Evolutionary conservation across 208 protist species (phyloP).

Genomic region (Crithidia fasciculata): DNA sequence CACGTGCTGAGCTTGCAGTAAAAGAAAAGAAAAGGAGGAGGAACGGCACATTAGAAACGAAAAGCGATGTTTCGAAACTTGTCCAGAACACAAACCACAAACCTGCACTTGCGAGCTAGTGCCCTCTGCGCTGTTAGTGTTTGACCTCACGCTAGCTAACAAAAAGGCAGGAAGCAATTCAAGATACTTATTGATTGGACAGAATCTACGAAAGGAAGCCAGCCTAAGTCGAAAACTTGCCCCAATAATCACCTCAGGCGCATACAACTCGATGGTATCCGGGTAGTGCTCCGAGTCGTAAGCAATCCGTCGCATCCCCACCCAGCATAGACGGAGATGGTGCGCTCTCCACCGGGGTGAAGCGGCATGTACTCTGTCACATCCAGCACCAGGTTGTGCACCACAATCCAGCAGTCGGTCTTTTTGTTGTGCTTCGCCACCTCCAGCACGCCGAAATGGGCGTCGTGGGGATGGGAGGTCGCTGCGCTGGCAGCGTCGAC

Average conservation of each 20-base stretch:
- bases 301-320: slow-evolving; percentile 6
- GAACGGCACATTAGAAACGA: not conserved
- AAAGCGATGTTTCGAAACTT: too few relatives aligned
- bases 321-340: slow-evolving; percentile 7
- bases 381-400: slow-evolving; percentile 7
- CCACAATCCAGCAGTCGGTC: slow-evolving; percentile 5
- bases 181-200: too few relatives aligned
- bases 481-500: not conserved
- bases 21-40: not conserved
- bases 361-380: slow-evolving; percentile 16
- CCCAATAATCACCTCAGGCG: slow-evolving; percentile 15
- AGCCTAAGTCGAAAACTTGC: not conserved
- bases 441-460: slow-evolving; percentile 1
- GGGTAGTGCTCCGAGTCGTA: slow-evolving; percentile 13
- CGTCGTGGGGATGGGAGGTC: slow-evolving; percentile 8
- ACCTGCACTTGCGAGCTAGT: too few relatives aligned
- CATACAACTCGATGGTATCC: slow-evolving; percentile 9
- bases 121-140: too few relatives aligned
- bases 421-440: slow-evolving; percentile 8
- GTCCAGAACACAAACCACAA: too few relatives aligned
- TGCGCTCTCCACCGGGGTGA: slow-evolving; percentile 5
- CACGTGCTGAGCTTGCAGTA: too few relatives aligned
- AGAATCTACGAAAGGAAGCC: too few relatives aligned
- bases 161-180: too few relatives aligned
- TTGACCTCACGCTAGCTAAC: too few relatives aligned